A percentile compares a stretch with the other conserved stretches of the same genome.
Evolutionary conservation across 768 basidiomycete species (phyloP).

Genomic region (Tephrocybe sp.): DNA sequence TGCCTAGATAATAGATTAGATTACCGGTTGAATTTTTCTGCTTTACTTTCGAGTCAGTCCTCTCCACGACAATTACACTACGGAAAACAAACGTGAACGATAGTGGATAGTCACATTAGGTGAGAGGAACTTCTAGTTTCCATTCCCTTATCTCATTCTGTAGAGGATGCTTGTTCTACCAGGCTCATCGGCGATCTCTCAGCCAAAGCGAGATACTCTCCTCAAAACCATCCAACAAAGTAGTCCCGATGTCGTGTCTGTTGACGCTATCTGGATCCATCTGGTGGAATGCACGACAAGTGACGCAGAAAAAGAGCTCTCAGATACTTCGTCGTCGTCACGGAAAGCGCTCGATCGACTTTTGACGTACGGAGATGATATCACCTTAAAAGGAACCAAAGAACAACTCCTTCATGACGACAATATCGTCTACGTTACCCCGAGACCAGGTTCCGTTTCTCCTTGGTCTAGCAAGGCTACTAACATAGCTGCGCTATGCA

Average conservation of each 20-base stretch:
- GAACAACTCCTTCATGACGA: constrained; percentile 28
- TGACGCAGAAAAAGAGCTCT: constrained; percentile 45
- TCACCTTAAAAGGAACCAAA: constrained; percentile 44
- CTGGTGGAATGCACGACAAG: constrained; percentile 63
- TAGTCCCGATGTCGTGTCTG: constrained; percentile 51
- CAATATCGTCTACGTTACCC: constrained; percentile 70
- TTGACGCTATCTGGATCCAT: constrained; percentile 88
- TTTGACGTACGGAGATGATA: constrained; percentile 82
- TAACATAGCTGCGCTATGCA: constrained; percentile 88
- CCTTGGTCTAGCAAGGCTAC: constrained; percentile 99
- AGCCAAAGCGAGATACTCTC: constrained; percentile 65
- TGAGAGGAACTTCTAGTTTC: background rate
- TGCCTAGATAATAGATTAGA: constrained; percentile 13
- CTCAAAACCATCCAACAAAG: constrained; percentile 54
- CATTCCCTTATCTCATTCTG: background rate
- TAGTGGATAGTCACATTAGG: background rate
- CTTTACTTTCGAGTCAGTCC: background rate
- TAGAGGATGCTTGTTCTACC: constrained; percentile 68
- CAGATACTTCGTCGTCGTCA: constrained; percentile 37
- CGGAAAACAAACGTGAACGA: background rate
- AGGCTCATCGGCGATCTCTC: constrained; percentile 76
- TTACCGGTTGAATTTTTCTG: constrained; percentile 9
- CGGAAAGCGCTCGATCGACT: constrained; percentile 63
- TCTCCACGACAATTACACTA: background rate
- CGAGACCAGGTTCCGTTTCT: constrained; percentile 88